Percentiles rank a stretch among this genome's conserved stretches.
Conservation (phyloP, 2,329 filamentous ascomycete species). For the Paraconiothyrium brasiliense region DNA sequence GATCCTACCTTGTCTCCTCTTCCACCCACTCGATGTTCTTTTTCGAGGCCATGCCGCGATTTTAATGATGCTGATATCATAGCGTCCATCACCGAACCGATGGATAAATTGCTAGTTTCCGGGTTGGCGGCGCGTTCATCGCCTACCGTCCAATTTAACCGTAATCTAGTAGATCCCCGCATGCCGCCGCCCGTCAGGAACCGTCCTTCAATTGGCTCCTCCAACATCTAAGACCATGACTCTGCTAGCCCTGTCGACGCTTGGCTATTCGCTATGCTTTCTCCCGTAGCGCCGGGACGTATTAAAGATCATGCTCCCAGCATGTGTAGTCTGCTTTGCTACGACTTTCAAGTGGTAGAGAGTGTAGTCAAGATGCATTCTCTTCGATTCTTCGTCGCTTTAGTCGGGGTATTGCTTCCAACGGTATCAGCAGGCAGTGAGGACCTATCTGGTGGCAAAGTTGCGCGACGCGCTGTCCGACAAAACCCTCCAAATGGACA, state of each 20-base stretch:
- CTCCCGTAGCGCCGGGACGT: neutral
- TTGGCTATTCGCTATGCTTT: slow-evolving; percentile 7
- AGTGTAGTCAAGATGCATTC: slow-evolving; percentile 1
- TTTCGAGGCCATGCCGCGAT: neutral
- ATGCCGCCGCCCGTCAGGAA: slow-evolving; percentile 17
- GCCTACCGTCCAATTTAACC: slow-evolving; percentile 47
- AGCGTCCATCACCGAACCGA: slow-evolving; percentile 17
- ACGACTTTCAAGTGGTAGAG: neutral
- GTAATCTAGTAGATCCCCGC: slow-evolving; percentile 39
- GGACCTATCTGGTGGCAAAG: neutral
- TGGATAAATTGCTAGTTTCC: slow-evolving; percentile 31
- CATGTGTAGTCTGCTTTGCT: neutral
- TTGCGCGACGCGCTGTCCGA: slow-evolving; percentile 24
- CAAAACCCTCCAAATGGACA: slow-evolving; percentile 51
- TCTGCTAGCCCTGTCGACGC: neutral
- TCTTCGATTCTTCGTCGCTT: slow-evolving; percentile 13
- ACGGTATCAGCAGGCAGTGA: slow-evolving; percentile 17
- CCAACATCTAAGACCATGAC: neutral
- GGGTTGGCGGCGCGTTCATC: slow-evolving; percentile 28
- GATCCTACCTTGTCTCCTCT: neutral
- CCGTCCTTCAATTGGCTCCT: slow-evolving; percentile 4
- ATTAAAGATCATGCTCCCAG: neutral
- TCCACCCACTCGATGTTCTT: neutral
- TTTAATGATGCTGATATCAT: slow-evolving; percentile 10
- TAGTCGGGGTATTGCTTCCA: slow-evolving; percentile 19